Evolutionary conservation across 2,329 filamentous ascomycete species (phyloP).

Genomic region (Cladophialophora bantiana): DNA sequence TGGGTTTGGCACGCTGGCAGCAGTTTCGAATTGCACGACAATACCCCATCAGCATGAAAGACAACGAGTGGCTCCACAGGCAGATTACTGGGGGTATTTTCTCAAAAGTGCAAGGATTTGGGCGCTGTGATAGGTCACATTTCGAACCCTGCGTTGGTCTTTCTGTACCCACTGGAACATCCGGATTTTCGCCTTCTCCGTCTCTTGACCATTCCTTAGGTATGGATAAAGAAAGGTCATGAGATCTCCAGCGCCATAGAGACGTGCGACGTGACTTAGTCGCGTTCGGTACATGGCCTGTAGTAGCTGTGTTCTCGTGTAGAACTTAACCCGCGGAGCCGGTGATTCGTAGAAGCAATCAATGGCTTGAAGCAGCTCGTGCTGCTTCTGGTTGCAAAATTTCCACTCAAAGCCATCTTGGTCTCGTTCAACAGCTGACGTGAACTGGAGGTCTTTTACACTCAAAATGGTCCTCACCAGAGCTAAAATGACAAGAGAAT

Average conservation of each 20-base stretch:
- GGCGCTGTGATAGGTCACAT: conserved; percentile 3
- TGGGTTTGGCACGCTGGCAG: background rate
- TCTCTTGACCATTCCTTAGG: background rate
- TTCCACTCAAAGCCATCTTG: background rate
- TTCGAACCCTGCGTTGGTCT: background rate
- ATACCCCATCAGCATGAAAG: background rate
- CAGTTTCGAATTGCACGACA: background rate
- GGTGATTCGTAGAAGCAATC: background rate
- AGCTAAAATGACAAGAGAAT: background rate
- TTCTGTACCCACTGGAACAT: background rate
- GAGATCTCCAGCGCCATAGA: background rate
- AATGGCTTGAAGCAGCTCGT: background rate
- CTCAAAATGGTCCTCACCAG: background rate
- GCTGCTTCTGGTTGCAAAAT: background rate
- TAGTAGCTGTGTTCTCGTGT: background rate
- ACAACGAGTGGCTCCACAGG: background rate
- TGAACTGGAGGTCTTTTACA: background rate
- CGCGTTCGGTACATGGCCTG: background rate
- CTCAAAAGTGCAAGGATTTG: conserved; percentile 1
- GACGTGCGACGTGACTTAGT: background rate
- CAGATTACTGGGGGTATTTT: background rate
- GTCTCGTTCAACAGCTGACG: background rate
- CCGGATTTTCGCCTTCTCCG: background rate
- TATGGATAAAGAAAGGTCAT: background rate
- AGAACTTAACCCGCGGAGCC: too few species aligned